Evolutionary conservation across 2,329 filamentous ascomycete species (phyloP).

Genomic region (Falciphora oryzae): DNA sequence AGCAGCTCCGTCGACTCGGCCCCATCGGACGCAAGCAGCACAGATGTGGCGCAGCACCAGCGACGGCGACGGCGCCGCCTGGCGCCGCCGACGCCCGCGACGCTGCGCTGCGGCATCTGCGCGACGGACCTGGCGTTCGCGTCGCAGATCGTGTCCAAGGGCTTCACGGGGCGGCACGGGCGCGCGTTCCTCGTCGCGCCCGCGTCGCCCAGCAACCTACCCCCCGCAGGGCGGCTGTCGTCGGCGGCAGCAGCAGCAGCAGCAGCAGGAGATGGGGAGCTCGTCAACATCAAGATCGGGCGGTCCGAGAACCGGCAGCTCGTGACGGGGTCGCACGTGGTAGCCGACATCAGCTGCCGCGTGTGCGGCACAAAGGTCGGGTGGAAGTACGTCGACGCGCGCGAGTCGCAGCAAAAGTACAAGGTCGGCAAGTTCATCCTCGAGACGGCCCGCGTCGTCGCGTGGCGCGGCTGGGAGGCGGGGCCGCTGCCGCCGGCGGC

Average conservation of each 20-base stretch:
- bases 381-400: constrained; percentile 64
- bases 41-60: constrained; percentile 1
- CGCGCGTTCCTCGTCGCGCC: constrained; percentile 54
- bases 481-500: constrained; percentile 24
- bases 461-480: constrained; percentile 41
- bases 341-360: constrained; percentile 56
- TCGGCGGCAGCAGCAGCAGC: constrained; percentile 14
- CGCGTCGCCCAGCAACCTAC: constrained; percentile 19
- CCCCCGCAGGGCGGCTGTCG: constrained; percentile 1
- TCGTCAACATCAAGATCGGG: constrained; percentile 52
- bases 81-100: constrained; percentile 42
- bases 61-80: constrained; percentile 24
- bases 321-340: constrained; percentile 57
- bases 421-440: constrained; percentile 65
- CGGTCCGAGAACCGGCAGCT: constrained; percentile 50
- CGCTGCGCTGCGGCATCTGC: constrained; percentile 53
- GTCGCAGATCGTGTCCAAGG: constrained; percentile 58
- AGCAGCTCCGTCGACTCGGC: constrained; percentile 18
- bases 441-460: constrained; percentile 52
- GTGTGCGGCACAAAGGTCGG: constrained; percentile 53
- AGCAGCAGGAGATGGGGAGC: constrained; percentile 21
- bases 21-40: neutral
- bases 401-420: constrained; percentile 54
- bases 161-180: constrained; percentile 61
- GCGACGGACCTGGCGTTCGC: constrained; percentile 55